phyloP scores from a whole-genome alignment of 2,329 filamentous ascomycete genomes.

The Sclerotinia trifoliorum region DNA sequence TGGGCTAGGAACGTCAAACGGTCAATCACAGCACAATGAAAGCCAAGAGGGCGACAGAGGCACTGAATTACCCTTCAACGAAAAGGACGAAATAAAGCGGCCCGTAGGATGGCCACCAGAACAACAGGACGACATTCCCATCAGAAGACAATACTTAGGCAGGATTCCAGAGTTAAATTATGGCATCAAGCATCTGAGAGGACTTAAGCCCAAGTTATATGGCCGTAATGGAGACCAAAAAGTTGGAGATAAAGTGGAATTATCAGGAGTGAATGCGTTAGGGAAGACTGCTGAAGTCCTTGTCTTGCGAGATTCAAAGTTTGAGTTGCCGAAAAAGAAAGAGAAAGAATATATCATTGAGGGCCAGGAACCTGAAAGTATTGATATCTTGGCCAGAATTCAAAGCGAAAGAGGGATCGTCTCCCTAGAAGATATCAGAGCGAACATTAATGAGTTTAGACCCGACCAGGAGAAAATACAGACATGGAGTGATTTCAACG shows the following conservation, averaged over 20 bases:
- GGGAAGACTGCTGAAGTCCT: constrained; percentile 37
- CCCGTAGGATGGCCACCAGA: constrained; percentile 1
- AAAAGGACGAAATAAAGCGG: background rate
- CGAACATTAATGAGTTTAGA: constrained; percentile 37
- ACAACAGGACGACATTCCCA: background rate
- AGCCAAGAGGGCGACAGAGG: background rate
- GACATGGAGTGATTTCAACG: constrained; percentile 35
- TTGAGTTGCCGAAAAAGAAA: constrained; percentile 24
- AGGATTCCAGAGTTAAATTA: background rate
- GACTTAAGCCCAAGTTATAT: constrained; percentile 22
- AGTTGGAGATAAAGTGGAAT: constrained; percentile 30
- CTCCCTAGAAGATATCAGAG: constrained; percentile 33
- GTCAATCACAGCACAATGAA: background rate
- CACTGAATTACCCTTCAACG: background rate
- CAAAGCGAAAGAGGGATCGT: constrained; percentile 36
- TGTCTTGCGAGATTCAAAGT: constrained; percentile 37
- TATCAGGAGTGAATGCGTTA: constrained; percentile 23
- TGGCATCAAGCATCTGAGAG: background rate
- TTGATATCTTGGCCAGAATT: constrained; percentile 38
- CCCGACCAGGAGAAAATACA: constrained; percentile 28
- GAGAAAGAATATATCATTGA: background rate
- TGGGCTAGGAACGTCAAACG: background rate
- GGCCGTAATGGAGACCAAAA: constrained; percentile 29
- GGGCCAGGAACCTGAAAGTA: constrained; percentile 26
- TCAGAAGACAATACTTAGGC: background rate